A percentile compares a stretch with the other conserved stretches of the same genome.
Conservation (phyloP, 176 grass and related monocot genomes). For the Avena atlantica region DNA sequence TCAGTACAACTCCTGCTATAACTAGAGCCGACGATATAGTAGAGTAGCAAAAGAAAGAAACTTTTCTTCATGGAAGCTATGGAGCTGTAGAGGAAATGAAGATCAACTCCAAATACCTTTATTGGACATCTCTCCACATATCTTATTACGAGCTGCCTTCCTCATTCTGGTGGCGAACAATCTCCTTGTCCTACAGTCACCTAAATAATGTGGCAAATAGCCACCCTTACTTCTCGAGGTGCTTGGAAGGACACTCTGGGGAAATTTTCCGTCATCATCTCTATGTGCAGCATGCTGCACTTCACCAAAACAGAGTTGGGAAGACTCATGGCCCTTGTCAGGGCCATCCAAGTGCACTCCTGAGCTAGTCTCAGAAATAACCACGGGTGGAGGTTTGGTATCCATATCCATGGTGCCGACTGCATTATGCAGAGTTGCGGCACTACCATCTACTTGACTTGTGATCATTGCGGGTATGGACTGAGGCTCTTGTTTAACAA, state of each 20-base stretch:
- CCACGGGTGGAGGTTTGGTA: slow-evolving; percentile 44
- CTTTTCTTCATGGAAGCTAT: slow-evolving; percentile 32
- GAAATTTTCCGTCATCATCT: slow-evolving; percentile 76
- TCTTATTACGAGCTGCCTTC: slow-evolving; percentile 62
- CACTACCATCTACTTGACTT: slow-evolving; percentile 35
- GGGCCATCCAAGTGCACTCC: slow-evolving; percentile 54
- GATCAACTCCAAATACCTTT: slow-evolving; percentile 54
- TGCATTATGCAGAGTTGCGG: slow-evolving; percentile 38
- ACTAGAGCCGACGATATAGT: slow-evolving; percentile 16
- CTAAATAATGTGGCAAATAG: slow-evolving; percentile 43
- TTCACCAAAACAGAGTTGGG: slow-evolving; percentile 37
- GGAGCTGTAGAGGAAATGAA: slow-evolving; percentile 27
- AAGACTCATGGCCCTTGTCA: slow-evolving; percentile 43
- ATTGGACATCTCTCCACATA: slow-evolving; percentile 49
- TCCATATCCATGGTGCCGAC: slow-evolving; percentile 54
- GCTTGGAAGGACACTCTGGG: slow-evolving; percentile 53
- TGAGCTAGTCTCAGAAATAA: slow-evolving; percentile 74
- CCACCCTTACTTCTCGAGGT: slow-evolving; percentile 54
- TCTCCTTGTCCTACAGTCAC: slow-evolving; percentile 71
- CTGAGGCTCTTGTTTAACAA: slow-evolving; percentile 50
- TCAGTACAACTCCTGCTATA: slow-evolving; percentile 43
- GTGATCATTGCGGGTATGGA: slow-evolving; percentile 12
- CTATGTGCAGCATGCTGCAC: slow-evolving; percentile 62
- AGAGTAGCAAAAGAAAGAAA: slow-evolving; percentile 37
- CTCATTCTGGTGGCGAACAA: slow-evolving; percentile 67